Conservation (phyloP, 305 asterid genomes). For the Fraxinus baroniana region DNA sequence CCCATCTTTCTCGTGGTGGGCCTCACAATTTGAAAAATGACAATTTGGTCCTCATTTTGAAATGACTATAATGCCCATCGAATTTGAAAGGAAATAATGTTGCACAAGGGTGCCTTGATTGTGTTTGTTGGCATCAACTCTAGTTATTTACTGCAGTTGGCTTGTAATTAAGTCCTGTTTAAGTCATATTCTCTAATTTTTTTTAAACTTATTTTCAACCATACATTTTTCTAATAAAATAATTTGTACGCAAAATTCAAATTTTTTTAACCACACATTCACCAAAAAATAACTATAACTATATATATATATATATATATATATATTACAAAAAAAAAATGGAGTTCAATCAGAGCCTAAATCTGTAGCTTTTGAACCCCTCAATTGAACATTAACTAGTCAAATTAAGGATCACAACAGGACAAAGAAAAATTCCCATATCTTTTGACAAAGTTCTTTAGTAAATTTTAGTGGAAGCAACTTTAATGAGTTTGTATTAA, state of each 20-base stretch:
- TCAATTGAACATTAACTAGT: constrained; percentile 22
- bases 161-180: constrained; percentile 6
- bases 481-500: background rate
- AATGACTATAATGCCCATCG: constrained; percentile 18
- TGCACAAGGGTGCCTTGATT: too few relatives aligned
- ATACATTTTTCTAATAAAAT: too few relatives aligned
- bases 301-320: too few relatives aligned
- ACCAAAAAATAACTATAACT: too few relatives aligned
- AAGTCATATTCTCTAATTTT: background rate
- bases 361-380: background rate
- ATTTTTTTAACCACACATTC: background rate
- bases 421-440: background rate
- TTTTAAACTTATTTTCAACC: background rate
- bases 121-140: background rate
- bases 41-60: constrained; percentile 11
- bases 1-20: constrained; percentile 29
- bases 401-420: constrained; percentile 24
- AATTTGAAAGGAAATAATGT: background rate
- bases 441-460: background rate
- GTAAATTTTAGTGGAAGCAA: background rate
- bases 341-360: background rate
- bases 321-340: too few relatives aligned
- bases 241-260: too few relatives aligned
- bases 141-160: constrained; percentile 35
- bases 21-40: constrained; percentile 23